A percentile compares a stretch with the other conserved stretches of the same genome.
Evolutionary conservation across 257 asterid genomes (phyloP).

Genomic region (Verbascum thapsus): DNA sequence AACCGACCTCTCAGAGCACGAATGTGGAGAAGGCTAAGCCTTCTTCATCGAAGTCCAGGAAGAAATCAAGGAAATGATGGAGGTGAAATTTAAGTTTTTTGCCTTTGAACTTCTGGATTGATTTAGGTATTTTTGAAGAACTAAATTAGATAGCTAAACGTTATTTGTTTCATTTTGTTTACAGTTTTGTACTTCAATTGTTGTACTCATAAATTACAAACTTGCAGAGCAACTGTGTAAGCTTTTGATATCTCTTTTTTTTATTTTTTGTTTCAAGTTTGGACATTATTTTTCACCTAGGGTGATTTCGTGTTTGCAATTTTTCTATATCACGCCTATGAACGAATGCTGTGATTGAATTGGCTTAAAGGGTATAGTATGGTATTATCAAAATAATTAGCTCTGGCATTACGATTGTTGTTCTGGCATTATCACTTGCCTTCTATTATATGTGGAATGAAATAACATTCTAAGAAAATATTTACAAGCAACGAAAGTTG

Average conservation of each 20-base stretch:
- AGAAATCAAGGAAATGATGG: constrained; percentile 71
- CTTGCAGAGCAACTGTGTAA: constrained; percentile 2
- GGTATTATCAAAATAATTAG: no score
- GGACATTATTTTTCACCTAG: not conserved
- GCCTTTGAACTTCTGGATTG: not conserved
- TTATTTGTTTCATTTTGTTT: not conserved
- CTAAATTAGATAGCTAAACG: not conserved
- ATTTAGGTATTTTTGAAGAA: constrained; percentile 8
- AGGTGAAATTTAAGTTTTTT: not conserved
- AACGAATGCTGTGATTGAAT: no score
- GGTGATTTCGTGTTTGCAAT: not conserved
- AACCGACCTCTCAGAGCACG: constrained; percentile 58
- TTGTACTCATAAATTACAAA: not conserved
- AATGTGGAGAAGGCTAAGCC: constrained; percentile 53
- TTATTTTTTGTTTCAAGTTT: not conserved
- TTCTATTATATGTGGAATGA: no score
- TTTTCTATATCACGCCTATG: not conserved
- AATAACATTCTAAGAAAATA: no score
- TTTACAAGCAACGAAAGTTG: no score
- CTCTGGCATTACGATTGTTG: no score
- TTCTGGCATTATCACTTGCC: no score
- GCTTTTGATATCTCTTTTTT: constrained; percentile 1
- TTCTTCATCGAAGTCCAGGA: constrained; percentile 65
- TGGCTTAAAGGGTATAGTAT: no score
- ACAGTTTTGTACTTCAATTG: constrained; percentile 4